A percentile compares a stretch with the other conserved stretches of the same genome.
Conservation (phyloP, 2,329 filamentous ascomycete genomes). For the Neofusicoccum umdonicola region DNA sequence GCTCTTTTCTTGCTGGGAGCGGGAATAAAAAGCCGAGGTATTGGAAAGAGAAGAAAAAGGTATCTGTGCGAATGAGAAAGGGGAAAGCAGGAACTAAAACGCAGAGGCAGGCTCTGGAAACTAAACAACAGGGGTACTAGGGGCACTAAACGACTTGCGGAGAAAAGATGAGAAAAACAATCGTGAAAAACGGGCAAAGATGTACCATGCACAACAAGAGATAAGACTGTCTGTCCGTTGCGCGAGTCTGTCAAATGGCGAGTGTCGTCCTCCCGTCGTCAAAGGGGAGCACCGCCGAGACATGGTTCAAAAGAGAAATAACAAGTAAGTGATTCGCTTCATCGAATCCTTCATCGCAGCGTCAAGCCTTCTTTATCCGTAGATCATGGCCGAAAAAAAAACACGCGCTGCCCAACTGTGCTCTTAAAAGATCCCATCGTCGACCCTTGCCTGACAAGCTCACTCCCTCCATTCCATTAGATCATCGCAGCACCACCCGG, state of each 20-base stretch:
- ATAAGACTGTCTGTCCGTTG: not conserved
- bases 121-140: conserved; percentile 12
- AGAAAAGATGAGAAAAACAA: not conserved
- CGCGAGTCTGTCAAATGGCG: not conserved
- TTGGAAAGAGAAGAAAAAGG: conserved; percentile 6
- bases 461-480: not conserved
- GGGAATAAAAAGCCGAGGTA: not conserved
- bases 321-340: not conserved
- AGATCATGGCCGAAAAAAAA: not conserved
- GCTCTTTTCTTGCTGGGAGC: not conserved
- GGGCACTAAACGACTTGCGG: conserved; percentile 2
- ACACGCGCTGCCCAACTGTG: not conserved
- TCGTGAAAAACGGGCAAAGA: not conserved
- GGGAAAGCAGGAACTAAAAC: not conserved
- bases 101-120: not conserved
- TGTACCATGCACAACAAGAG: not conserved
- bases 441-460: not conserved
- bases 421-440: not conserved
- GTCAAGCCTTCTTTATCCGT: not conserved
- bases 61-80: conserved; percentile 1
- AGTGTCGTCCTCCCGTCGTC: not conserved
- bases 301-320: not conserved
- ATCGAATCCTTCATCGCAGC: conserved; percentile 11
- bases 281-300: not conserved
- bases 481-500: conserved; percentile 18